Evolutionary conservation across 495 filamentous ascomycete genomes (phyloP).

Genomic region (Neurospora cerealis): DNA sequence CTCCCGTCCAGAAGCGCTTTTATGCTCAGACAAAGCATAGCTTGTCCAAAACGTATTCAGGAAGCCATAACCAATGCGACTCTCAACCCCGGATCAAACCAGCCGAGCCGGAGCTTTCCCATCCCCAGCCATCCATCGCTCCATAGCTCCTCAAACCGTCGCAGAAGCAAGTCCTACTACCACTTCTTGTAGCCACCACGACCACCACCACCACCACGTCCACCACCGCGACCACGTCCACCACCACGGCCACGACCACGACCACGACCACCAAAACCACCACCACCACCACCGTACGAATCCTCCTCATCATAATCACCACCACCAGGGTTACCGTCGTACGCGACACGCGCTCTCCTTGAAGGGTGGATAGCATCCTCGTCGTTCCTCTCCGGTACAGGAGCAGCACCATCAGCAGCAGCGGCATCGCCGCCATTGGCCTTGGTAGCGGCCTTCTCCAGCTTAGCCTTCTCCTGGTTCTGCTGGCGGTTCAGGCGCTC

Average conservation of each 20-base stretch:
- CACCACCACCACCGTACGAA: not conserved
- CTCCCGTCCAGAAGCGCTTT: not conserved
- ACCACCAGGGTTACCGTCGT: constrained; percentile 2
- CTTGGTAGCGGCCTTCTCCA: constrained; percentile 36
- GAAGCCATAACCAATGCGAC: not conserved
- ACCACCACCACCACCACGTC: not conserved
- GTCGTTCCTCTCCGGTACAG: constrained; percentile 13
- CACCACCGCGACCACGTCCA: constrained; percentile 6
- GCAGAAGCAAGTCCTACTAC: not conserved
- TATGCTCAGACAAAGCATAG: not conserved
- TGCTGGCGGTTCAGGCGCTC: constrained; percentile 51
- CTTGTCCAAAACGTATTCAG: not conserved
- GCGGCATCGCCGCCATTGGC: constrained; percentile 4
- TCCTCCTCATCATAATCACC: not conserved
- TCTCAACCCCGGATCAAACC: not conserved
- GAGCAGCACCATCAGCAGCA: not conserved
- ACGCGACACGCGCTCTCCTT: constrained; percentile 14
- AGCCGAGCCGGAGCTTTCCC: not conserved
- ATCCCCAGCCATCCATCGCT: not conserved
- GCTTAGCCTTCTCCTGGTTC: constrained; percentile 41
- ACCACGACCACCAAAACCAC: not conserved
- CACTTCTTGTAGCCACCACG: not conserved
- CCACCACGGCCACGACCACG: constrained; percentile 5
- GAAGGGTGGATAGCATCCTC: constrained; percentile 20
- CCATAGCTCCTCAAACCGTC: not conserved